A percentile compares a stretch with the other conserved stretches of the same genome.
Conservation (phyloP, 2,329 filamentous ascomycete species). For the Alternaria hordeiaustralica region DNA sequence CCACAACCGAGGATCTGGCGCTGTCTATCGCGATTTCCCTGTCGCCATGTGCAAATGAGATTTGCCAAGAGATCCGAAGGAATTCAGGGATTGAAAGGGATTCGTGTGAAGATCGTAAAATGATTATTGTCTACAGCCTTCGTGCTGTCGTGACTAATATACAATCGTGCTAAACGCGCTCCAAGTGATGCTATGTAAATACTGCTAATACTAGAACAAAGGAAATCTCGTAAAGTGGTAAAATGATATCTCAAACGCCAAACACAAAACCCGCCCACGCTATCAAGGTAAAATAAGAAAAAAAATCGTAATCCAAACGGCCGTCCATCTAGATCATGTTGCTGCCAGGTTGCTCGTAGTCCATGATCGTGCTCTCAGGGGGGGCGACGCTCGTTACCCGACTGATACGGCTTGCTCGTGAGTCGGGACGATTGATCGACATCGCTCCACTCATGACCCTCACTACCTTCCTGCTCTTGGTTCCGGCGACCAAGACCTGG, state of each 20-base stretch:
- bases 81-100: not conserved
- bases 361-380: slow-evolving; percentile 45
- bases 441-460: slow-evolving; percentile 59
- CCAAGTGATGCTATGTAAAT: not conserved
- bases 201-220: slow-evolving; percentile 1
- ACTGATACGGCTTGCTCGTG: slow-evolving; percentile 32
- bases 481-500: slow-evolving; percentile 79
- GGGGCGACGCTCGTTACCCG: slow-evolving; percentile 38
- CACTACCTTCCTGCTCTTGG: slow-evolving; percentile 57
- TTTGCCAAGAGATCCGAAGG: not conserved
- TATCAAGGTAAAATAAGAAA: slow-evolving; percentile 9
- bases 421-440: slow-evolving; percentile 50
- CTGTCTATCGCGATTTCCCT: not conserved
- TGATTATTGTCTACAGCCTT: not conserved
- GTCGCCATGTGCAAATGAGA: not conserved
- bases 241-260: slow-evolving; percentile 1
- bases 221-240: not conserved
- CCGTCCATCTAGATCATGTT: slow-evolving; percentile 35
- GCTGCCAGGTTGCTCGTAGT: slow-evolving; percentile 32
- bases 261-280: slow-evolving; percentile 11
- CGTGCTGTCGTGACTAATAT: not conserved
- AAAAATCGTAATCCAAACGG: slow-evolving; percentile 1
- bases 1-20: slow-evolving; percentile 4
- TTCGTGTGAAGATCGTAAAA: not conserved
- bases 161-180: not conserved